Conservation (phyloP, 495 filamentous ascomycete species). For the Penicillium antarcticum region DNA sequence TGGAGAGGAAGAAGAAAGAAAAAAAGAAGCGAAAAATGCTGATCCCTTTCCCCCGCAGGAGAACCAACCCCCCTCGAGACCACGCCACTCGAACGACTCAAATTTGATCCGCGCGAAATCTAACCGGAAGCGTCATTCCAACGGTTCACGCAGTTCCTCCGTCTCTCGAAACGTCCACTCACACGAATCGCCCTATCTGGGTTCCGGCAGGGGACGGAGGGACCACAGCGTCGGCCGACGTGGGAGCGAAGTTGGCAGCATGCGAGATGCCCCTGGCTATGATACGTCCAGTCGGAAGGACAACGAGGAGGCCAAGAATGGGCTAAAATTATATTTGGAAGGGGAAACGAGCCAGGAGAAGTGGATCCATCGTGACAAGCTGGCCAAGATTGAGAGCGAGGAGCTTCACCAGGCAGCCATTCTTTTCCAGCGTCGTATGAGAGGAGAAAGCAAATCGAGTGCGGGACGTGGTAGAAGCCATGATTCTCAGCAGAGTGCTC, state of each 20-base stretch:
- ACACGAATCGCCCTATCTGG: slow-evolving; percentile 25
- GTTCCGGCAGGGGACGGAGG: slow-evolving; percentile 34
- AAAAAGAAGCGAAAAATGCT: slow-evolving; percentile 5
- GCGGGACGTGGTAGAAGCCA: slow-evolving; percentile 50
- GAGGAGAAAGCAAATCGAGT: slow-evolving; percentile 60
- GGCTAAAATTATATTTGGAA: slow-evolving; percentile 6
- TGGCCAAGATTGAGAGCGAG: slow-evolving; percentile 88
- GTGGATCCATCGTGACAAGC: slow-evolving; percentile 96
- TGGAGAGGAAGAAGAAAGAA: background rate
- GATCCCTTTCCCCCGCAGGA: slow-evolving; percentile 18
- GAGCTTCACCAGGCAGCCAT: slow-evolving; percentile 88
- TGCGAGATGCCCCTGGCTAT: slow-evolving; percentile 51
- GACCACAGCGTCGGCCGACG: slow-evolving; percentile 47
- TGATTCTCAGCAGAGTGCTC: slow-evolving; percentile 39
- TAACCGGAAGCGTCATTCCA: slow-evolving; percentile 32
- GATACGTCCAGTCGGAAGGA: slow-evolving; percentile 32
- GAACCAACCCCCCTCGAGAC: slow-evolving; percentile 27
- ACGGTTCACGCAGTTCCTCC: slow-evolving; percentile 41
- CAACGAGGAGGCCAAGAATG: slow-evolving; percentile 16
- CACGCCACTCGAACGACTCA: slow-evolving; percentile 39
- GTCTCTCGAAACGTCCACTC: slow-evolving; percentile 30
- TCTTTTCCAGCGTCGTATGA: slow-evolving; percentile 55
- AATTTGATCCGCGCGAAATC: slow-evolving; percentile 26
- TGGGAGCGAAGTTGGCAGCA: slow-evolving; percentile 54
- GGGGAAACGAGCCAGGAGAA: slow-evolving; percentile 42